Base-by-base conservation (phyloP, 176 grass and related monocot species). In the Carex pumila region DNA sequence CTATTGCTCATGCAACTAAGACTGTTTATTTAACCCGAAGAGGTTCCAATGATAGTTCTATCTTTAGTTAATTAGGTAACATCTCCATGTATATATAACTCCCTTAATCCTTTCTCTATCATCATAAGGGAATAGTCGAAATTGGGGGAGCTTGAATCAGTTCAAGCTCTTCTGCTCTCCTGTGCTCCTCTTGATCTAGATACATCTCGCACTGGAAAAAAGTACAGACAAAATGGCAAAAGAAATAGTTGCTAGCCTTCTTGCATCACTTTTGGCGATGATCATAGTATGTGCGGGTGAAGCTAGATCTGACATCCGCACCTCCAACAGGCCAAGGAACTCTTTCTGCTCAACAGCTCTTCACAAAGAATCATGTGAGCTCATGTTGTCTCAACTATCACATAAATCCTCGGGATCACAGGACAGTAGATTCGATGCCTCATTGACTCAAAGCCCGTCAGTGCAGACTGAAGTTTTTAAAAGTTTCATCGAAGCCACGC, bases 391-490 rank as follows among this genome's bases (percentile, higher is more conserved):
- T 58, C 13, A 58, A 58, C 15, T 58, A 58, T 14, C 56, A 58
- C 56, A 0, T 18, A 58, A 58, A 58, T 4, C 56, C 4, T 18
- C 13, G 2, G 3, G 15, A 58, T 58, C 56, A 6, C 15, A 15
- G 15, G 17, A 58, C 56, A 14, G 17, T 58, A 17, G 13, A 17
- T 58, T 58, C 17, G 56, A 58, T 3, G 56, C 17, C 56, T 58
- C 69, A 7, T 73, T 82, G 0, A 4, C 37, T 45, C 88, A 84
- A 68, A 83, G 84, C 30, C 83, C 88, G 13, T 74, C 88, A 79
- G 81, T 60, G 71, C 90, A 91, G 31, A 65, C 70, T 18, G 84
- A 92, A n/a, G 15, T 90, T 0, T 84, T 97, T 84, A 47, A 73
- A 29, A 41, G 64, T 12, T 76, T 90, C 5, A 84, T 90, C 21